Evolutionary conservation across 1,284 basidiomycete species (phyloP).

Genomic region (Ganoderma sp.): DNA sequence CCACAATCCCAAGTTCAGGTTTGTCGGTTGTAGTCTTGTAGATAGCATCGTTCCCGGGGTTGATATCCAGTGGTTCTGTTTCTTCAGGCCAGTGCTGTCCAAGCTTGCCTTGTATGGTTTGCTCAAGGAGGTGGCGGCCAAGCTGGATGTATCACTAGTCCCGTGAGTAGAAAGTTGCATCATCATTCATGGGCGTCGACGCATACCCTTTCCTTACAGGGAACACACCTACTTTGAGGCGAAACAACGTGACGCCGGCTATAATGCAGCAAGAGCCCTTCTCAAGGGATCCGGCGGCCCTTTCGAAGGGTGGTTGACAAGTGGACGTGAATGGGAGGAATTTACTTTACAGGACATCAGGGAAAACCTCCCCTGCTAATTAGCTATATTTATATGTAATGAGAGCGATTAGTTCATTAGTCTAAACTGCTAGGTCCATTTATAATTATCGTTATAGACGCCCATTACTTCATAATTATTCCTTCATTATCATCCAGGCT

Average conservation of each 20-base stretch:
- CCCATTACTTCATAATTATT: no score
- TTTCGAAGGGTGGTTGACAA: slow-evolving; percentile 43
- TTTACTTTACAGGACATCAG: slow-evolving; percentile 32
- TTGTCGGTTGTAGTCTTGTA: slow-evolving; percentile 20
- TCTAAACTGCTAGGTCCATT: no score
- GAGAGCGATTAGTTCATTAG: no score
- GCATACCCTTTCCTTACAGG: slow-evolving; percentile 4
- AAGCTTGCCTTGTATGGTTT: slow-evolving; percentile 41
- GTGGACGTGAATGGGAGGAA: slow-evolving; percentile 41
- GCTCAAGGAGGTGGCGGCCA: slow-evolving; percentile 21
- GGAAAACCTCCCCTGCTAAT: no score
- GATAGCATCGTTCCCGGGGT: not conserved
- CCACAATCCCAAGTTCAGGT: slow-evolving; percentile 67
- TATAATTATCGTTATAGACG: no score
- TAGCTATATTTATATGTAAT: no score
- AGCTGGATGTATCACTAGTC: slow-evolving; percentile 5
- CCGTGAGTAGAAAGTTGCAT: slow-evolving; percentile 4
- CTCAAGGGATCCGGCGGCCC: slow-evolving; percentile 35
- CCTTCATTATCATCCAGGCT: no score
- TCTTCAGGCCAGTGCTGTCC: slow-evolving; percentile 41
- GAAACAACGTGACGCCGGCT: slow-evolving; percentile 32
- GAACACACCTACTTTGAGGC: slow-evolving; percentile 32
- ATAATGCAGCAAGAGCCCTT: slow-evolving; percentile 36
- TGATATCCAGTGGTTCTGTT: not conserved
- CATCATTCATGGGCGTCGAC: not conserved